Evolutionary conservation across 202 grass and related monocot genomes (phyloP).

Genomic region (Schoenoplectus tabernaemontani): DNA sequence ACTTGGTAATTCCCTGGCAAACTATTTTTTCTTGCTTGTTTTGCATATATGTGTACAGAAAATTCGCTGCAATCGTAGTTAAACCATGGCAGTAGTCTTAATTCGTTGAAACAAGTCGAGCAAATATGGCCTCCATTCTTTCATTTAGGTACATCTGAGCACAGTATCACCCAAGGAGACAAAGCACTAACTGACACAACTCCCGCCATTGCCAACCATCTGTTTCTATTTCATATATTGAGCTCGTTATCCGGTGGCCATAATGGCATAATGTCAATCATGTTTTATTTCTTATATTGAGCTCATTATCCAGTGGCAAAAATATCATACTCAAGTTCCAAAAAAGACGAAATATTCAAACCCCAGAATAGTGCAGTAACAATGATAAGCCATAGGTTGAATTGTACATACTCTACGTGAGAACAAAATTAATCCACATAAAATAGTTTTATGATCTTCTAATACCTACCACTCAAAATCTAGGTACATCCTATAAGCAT

Average conservation of each 20-base stretch:
- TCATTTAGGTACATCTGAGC: background rate
- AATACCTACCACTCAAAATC: constrained; percentile 39
- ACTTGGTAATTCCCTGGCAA: background rate
- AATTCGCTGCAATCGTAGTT: background rate
- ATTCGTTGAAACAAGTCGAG: background rate
- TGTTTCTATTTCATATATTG: background rate
- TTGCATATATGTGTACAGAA: background rate
- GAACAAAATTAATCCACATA: background rate
- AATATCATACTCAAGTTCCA: background rate
- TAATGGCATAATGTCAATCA: too few relatives aligned
- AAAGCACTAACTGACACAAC: background rate
- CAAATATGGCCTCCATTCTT: background rate
- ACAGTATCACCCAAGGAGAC: background rate
- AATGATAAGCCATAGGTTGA: background rate
- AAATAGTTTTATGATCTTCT: background rate
- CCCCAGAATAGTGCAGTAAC: background rate
- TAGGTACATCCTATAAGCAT: constrained; percentile 82
- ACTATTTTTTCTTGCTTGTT: background rate
- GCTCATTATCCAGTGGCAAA: too few relatives aligned
- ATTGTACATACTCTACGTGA: background rate
- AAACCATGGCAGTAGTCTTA: background rate
- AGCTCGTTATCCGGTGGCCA: background rate
- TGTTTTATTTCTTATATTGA: too few relatives aligned
- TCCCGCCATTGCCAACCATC: background rate
- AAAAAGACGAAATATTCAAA: background rate